Evolutionary conservation across 2,329 filamentous ascomycete species (phyloP), one percentile per base, ranked within the genome.

Genomic region (Penicillium sp.): DNA sequence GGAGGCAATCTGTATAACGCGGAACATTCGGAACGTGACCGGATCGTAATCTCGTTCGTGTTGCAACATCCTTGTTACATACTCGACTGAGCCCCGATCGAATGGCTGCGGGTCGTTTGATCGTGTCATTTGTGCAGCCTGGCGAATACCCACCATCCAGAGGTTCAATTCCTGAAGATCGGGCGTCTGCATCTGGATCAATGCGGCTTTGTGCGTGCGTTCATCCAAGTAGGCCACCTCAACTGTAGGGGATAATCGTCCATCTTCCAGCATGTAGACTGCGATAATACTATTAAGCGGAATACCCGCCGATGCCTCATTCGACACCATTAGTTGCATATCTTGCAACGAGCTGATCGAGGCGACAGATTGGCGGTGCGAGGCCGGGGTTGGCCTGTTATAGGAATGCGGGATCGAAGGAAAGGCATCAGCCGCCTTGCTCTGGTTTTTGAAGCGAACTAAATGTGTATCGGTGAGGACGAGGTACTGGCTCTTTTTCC

Each of bases 401-500:
- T 68, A 63, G 42, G 67, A 67, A 9, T 65, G 55, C 2, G 73
- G 70, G 42, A 80, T 76, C 4, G 67, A 71, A 37, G 77, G 74
- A 56, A 86, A 87, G 31, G 75, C 71, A 47, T 87, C 84, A 23
- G 77, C 73, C 10, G 84, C 84, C 62, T 84, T 84, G 36, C 73
- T 69, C 55, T 85, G 81, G 58, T 72, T 84, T 65, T 86, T 85
- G 71, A 84, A 86, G 10, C 84, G 77, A 44, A 86, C 69, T 45
- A 87, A 68, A 63, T 86, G 81, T 5, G 77, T 79, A 54, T 86
- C 84, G 6, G 83, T 87, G 54, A 87, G 70, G 11, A 87, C 84
- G 44, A 87, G 70, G 58, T 85, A 87, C 63, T 87, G 83, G 66
- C 78, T 84, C 69, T 83, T 85, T 69, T 85, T 86, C 62, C 83